Conservation (phyloP, 495 filamentous ascomycete genomes). For the Pyronema omphalodes region DNA sequence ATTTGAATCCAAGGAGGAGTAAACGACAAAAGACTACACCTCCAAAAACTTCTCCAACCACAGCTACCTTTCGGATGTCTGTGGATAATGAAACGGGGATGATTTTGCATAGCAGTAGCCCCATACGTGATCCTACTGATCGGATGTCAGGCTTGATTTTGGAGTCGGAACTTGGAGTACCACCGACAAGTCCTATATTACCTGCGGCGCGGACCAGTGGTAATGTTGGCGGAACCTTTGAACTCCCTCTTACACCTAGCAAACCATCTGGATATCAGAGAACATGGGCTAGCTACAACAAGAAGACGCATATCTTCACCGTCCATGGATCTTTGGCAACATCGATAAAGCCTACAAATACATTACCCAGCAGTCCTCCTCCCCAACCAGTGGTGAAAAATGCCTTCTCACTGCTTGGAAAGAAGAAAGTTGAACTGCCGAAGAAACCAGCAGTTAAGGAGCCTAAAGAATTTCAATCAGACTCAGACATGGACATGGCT, state of each 20-base stretch:
- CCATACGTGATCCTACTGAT: neutral
- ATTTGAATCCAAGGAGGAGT: constrained; percentile 29
- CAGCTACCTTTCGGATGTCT: neutral
- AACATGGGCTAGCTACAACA: constrained; percentile 4
- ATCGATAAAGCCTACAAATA: neutral
- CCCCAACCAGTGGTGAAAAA: constrained; percentile 2
- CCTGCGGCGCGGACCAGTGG: neutral
- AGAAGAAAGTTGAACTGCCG: constrained; percentile 1
- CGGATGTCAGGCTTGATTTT: neutral
- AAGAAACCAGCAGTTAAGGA: constrained; percentile 2
- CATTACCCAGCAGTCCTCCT: neutral
- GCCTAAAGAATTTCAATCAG: neutral
- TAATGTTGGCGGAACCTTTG: too few species aligned
- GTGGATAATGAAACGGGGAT: constrained; percentile 3
- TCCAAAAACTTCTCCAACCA: constrained; percentile 2
- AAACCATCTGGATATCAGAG: neutral
- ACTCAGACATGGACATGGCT: neutral
- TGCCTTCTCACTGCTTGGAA: constrained; percentile 22
- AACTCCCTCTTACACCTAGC: neutral
- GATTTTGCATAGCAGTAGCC: neutral
- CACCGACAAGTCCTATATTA: neutral
- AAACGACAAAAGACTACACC: constrained; percentile 35
- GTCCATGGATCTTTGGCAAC: neutral
- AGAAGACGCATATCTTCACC: constrained; percentile 9
- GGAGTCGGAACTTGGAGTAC: neutral